Base-by-base conservation (phyloP, 2,329 filamentous ascomycete species). In the Colletotrichum musicola region DNA sequence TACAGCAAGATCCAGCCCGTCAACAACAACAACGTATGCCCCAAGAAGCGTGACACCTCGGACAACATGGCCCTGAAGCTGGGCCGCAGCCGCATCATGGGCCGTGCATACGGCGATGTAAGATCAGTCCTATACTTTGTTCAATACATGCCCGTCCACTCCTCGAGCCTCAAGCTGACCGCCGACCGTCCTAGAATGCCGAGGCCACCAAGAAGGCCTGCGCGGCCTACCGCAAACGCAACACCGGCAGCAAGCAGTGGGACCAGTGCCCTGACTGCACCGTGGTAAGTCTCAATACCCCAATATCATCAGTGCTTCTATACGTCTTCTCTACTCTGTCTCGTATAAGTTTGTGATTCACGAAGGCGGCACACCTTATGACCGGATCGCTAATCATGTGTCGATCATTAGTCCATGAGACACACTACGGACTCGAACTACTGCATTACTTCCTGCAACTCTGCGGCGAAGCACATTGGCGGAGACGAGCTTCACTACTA, bases 191-290 rank as follows among this genome's bases (percentile, higher is more conserved):
- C 16, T 9, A 61, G 44, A 61, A 61, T 25, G 13, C 44, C 27
- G 27, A 22, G 13, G 58, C 58, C 10, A 61, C 58, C 12, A 30
- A 51, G 46, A 42, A 22, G 38, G 58, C 58, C 25, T 61, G 58
- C 47, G 44, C 27, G 7, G 10, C 40, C 7, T 55, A 62, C 59
- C 51, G 38, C 35, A n/a, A 25, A 4, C 38, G 59, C 20, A 53
- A 62, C 49, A 62, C 59, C 6, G 59, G 59, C 40, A 62, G 16
- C 22, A n/a, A 62, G 16, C 59, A 62, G 16, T 54, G 59, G 59
- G 59, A 62, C 22, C 54, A 12, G 10, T 62, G 38, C 59, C 49
- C 49, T 9, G 59, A 62, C 35, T 62, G 59, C 49, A 44, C 22
- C 12, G 47, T 38, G 27, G 58, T 61, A 22, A 61, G 46, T n/a